Conservation (phyloP, 2,329 filamentous ascomycete genomes). For the Escovopsis sp. region DNA sequence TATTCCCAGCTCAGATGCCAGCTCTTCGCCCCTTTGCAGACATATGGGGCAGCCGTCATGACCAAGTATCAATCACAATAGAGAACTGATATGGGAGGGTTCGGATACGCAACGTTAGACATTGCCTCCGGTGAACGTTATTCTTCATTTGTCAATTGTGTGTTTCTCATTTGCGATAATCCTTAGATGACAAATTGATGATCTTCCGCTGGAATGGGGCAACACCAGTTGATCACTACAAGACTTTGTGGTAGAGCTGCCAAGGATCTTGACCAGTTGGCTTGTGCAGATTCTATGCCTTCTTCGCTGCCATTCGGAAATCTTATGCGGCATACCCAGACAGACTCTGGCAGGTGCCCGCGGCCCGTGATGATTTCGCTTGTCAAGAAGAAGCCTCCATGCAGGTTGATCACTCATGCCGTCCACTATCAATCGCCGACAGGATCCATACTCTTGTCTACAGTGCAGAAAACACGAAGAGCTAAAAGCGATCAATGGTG, state of each 20-base stretch:
- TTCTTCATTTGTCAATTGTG: not conserved
- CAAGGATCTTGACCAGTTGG: not conserved
- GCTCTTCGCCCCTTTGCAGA: not conserved
- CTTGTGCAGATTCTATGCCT: not conserved
- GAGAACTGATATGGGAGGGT: too few relatives aligned
- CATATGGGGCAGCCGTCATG: not conserved
- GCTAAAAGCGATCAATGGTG: constrained; percentile 24
- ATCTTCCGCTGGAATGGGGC: not conserved
- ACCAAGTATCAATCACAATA: not conserved
- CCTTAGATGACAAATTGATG: not conserved
- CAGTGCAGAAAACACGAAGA: constrained; percentile 68
- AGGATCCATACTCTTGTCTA: constrained; percentile 23
- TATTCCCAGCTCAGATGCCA: not conserved
- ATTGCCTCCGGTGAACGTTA: not conserved
- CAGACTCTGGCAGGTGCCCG: not conserved
- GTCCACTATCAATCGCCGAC: constrained; percentile 2
- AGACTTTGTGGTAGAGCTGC: not conserved
- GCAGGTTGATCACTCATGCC: not conserved
- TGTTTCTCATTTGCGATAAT: not conserved
- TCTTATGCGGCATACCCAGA: not conserved
- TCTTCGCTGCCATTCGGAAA: not conserved
- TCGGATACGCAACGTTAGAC: too few relatives aligned
- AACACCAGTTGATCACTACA: not conserved
- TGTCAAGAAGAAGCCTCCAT: not conserved
- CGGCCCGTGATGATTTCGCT: not conserved